Evolutionary conservation across 345 rosid genomes (phyloP).

Genomic region (Arabidopsis arenosa): DNA sequence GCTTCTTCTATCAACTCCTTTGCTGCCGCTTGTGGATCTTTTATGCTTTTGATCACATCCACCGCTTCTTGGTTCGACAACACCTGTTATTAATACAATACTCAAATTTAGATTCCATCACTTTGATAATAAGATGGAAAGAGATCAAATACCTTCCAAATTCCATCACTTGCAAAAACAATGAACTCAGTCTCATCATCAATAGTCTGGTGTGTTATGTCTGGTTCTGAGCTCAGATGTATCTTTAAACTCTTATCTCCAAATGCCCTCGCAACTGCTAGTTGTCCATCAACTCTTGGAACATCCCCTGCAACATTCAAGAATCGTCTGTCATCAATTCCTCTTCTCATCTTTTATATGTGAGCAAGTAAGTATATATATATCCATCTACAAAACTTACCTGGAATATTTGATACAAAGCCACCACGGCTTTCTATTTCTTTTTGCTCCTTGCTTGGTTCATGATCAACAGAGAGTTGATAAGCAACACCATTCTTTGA

Average conservation of each 20-base stretch:
- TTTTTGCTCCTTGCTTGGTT: constrained; percentile 74
- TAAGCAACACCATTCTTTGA: constrained; percentile 67
- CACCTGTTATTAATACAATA: constrained; percentile 51
- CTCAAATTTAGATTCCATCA: constrained; percentile 11
- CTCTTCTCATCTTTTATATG: neutral
- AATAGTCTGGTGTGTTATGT: constrained; percentile 48
- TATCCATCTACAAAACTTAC: constrained; percentile 37
- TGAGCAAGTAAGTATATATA: neutral
- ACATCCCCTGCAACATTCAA: constrained; percentile 68
- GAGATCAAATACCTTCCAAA: constrained; percentile 71
- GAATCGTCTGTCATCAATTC: neutral
- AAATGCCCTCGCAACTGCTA: constrained; percentile 93
- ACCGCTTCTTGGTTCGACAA: constrained; percentile 88
- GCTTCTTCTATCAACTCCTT: constrained; percentile 74
- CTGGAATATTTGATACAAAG: constrained; percentile 86
- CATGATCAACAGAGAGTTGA: constrained; percentile 86
- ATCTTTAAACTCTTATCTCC: constrained; percentile 85
- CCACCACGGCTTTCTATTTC: constrained; percentile 83
- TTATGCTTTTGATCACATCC: constrained; percentile 55
- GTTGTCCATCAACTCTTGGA: constrained; percentile 90
- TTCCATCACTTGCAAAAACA: constrained; percentile 87
- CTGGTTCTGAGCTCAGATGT: constrained; percentile 90
- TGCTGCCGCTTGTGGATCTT: constrained; percentile 79
- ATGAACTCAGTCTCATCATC: constrained; percentile 60
- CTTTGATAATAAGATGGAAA: neutral